Base-by-base conservation (phyloP, 1,284 basidiomycete species). In the Ustilago xerochloae region DNA sequence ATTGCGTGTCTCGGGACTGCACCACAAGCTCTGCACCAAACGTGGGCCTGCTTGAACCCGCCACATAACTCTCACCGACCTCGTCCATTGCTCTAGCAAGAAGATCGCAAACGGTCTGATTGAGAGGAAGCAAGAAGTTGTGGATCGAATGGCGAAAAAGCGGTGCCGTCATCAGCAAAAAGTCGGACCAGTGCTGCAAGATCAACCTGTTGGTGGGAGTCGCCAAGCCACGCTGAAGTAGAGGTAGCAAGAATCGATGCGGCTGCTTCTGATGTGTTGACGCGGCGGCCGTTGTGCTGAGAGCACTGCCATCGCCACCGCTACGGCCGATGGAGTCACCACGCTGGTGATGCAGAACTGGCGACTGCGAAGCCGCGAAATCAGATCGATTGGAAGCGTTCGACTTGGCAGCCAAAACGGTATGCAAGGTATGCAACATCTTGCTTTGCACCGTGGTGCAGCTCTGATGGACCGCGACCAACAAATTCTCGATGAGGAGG, bases 171-270 rank as follows among this genome's bases (percentile, higher is more conserved):
- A 93, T 93, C 55, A 97, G 88, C 60, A 97, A 88, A 82, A 99
- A 98, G 84, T 98, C 96, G 22, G 97, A 88, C 96, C 96, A 99
- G 81, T 97, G 93, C 80, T 96, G 93, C 13, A 97, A 85, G 22
- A 95, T 88, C 1, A 92, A 88, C 20, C 90, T 89, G 84, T 95
- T 96, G 22, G 88, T 86, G 6, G 88, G 86, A 5, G 87, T 84
- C 5, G 90, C 87, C 41, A 98, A 90, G 0, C 93, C 96, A 79
- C 94, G 92, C 16, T 92, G 87, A 20, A 98, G 86, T 1, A 91
- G 90, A 71, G 91, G 90, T 0, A 92, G 88, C 28, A 98, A 86
- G 12, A 94, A 87, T 0, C 91, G 82, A 28, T 86, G 78, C 20
- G 72, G 70, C 16, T 62, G 43, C 46, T 35, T 49, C 12, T 45